Base-by-base conservation (phyloP, 495 filamentous ascomycete species). In the Achaetomiella virescens region DNA sequence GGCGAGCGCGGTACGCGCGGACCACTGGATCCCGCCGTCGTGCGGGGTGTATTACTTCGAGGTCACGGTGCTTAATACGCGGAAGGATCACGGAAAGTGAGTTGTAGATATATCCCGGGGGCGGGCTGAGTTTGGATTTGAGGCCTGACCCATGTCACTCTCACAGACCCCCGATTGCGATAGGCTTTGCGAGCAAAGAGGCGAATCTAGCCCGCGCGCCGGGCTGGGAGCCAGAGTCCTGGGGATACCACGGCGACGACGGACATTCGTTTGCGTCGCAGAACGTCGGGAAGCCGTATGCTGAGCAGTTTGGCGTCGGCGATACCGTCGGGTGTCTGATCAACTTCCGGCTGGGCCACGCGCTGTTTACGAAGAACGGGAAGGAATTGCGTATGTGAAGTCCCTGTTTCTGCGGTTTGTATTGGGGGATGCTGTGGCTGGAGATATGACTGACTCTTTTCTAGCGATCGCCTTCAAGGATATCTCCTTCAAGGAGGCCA, bases 1-100 rank as follows among this genome's bases (percentile, higher is more conserved):
- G 64, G 89, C 90, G 48, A 90, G 83, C 35, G 81, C 90, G 15
- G 80, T 96, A 57, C 85, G 93, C 33, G 83, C 95, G 35, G 89
- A 99, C 63, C 78, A 91, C 69, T 83, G 84, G 24, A 97, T 98
- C 85, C 88, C 93, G n/a, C 78, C 84, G 44, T 84, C 95, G 68
- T 91, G 87, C 61, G 93, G 93, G 0, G 86, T 98, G 52, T 97
- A 96, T 71, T 99, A 99, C 68, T 99, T 87, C 70, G 93, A 99
- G 75, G 83, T 96, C 11, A 87, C 83, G n/a, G 83, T 99, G 49
- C 68, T 91, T 41, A 85, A 87, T 3, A 88, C 86, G 62, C 87
- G 86, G 59, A 87, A 87, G 86, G 65, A 89, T 85, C 58, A 87
- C 89, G 72, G 44, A 17, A 48, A 91, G 90, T 95, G 80, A 55